Base-by-base conservation (phyloP, 345 rosid species). In the Eucalyptus pauciflora region DNA sequence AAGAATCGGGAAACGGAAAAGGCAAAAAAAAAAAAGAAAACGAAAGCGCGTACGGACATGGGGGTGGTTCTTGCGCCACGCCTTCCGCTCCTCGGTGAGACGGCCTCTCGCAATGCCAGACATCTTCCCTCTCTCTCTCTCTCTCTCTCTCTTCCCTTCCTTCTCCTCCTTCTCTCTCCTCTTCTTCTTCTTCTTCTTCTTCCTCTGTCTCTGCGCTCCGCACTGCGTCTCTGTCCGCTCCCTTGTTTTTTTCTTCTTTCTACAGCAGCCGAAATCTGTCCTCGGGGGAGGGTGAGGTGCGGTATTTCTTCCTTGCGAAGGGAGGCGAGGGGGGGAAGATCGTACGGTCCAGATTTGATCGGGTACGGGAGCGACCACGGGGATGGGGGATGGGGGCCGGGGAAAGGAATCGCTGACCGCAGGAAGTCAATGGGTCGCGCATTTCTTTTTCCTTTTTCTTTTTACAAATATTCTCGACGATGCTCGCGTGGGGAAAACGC, bases 31-130 rank as follows among this genome's bases (percentile, higher is more conserved):
- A 45, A 31, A 14, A 25, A 58, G 50, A 50, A 33, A 33, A 29
- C 17, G 16, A 27, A 62, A 56, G 48, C 18, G 83, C 83, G 83
- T 64, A 97, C 96, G 86, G 83, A 97, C 99, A 92, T 97, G 99
- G 43, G 99, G 99, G 89, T 97, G 99, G 88, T 97, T 97, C 94
- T 94, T 97, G 88, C 99, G 96, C 99, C 99, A 97, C 9, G 99
- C 89, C 92, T 97, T 97, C 58, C 99, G 92, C 93, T 97, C 99
- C 91, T 97, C 99, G 1, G 98, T 93, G 46, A 97, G 96, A 89
- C 99, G 96, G 51, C 99, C 99, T 88, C 99, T 97, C 76, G 99
- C 98, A 86, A 97, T 96, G 58, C 99, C 99, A 25, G 99, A 95
- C 99, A 97, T 97, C 29, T 67, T 50, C 41, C 50, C 25, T 3